Conservation (phyloP, 345 rosid species). For the Eucalyptus albens region DNA sequence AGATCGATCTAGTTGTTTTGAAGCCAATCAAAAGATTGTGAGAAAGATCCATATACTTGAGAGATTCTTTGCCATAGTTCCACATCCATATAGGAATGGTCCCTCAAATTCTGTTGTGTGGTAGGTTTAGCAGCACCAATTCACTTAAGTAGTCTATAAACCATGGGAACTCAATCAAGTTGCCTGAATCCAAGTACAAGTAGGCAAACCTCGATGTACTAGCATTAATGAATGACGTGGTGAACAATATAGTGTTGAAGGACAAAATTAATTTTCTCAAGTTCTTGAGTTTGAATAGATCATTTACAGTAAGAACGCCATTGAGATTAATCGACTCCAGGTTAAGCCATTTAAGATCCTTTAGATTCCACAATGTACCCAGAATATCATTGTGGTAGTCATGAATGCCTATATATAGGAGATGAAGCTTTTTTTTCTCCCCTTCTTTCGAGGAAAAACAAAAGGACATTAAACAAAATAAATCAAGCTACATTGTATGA, state of each 20-base stretch:
- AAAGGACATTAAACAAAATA: too few species aligned
- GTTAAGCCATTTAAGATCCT: background rate
- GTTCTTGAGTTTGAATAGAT: background rate
- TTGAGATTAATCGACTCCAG: background rate
- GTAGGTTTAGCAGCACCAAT: rapidly evolving
- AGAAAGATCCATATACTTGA: background rate
- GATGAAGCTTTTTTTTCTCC: too few species aligned
- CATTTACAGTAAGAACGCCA: background rate
- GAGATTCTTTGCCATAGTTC: background rate
- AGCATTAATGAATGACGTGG: background rate
- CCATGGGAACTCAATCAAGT: background rate
- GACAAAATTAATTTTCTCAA: background rate
- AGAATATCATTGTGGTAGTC: rapidly evolving
- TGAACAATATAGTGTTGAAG: background rate
- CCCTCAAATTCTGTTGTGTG: background rate
- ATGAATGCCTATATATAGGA: too few species aligned
- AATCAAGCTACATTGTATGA: too few species aligned
- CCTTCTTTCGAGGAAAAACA: rapidly evolving
- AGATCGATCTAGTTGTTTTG: background rate
- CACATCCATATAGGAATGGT: background rate
- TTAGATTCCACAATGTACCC: too few species aligned
- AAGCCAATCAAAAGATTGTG: background rate
- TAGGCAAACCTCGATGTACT: background rate
- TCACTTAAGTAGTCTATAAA: background rate
- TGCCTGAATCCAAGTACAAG: background rate